Evolutionary conservation across 169 alveolate genomes (phyloP).

Genomic region (Plasmodium inui): DNA sequence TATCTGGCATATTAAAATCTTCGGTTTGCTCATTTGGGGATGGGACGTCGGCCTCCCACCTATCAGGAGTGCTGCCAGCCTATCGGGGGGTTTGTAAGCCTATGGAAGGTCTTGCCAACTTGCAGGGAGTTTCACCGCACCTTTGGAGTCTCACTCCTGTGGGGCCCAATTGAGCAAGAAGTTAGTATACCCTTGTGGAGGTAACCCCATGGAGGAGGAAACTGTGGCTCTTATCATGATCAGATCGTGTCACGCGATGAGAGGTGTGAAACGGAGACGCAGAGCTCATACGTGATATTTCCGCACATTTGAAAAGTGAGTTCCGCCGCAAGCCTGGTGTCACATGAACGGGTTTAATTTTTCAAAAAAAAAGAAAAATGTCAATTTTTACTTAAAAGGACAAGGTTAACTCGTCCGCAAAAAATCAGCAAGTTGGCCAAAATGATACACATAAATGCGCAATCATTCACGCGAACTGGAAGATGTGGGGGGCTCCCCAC

Average conservation of each 20-base stretch:
- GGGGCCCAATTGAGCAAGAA: not conserved
- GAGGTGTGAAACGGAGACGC: not conserved
- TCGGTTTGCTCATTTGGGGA: conserved; percentile 66
- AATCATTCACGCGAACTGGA: not conserved
- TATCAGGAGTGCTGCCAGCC: too few relatives aligned
- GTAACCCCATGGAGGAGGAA: not conserved
- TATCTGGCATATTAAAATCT: conserved; percentile 55
- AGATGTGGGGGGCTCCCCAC: not conserved
- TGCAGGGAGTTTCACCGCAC: not conserved
- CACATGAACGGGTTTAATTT: not conserved
- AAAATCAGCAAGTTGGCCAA: not conserved
- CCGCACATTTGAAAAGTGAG: not conserved
- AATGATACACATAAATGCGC: not conserved
- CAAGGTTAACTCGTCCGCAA: not conserved
- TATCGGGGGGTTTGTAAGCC: too few relatives aligned
- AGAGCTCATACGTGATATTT: not conserved
- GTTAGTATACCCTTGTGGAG: not conserved
- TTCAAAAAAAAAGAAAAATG: not conserved
- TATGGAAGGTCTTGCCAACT: not conserved
- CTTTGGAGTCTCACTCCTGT: not conserved
- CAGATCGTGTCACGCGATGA: not conserved
- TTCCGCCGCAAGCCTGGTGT: not conserved
- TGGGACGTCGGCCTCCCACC: not conserved
- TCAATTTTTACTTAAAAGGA: not conserved
- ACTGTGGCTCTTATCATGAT: not conserved